Conservation (phyloP, 2,329 filamentous ascomycete species). For the Colletotrichum abscissum region DNA sequence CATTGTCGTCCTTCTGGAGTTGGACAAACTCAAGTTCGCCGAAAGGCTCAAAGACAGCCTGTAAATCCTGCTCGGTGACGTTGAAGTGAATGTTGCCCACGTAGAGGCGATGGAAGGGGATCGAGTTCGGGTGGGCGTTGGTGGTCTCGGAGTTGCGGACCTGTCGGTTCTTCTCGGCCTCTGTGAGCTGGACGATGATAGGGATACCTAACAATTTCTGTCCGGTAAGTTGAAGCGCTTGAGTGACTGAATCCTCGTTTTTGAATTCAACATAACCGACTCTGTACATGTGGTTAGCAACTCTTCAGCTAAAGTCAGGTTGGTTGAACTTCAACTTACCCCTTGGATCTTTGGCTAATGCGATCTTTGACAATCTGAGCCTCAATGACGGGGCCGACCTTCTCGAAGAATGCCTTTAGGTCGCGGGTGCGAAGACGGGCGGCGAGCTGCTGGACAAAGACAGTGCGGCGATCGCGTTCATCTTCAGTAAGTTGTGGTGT, state of each 20-base stretch:
- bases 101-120: conserved; percentile 97
- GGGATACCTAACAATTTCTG: conserved; percentile 98
- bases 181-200: conserved; percentile 97
- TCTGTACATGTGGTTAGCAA: conserved; percentile 64
- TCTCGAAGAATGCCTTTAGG: conserved; percentile 94
- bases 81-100: conserved; percentile 99
- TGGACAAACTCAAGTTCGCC: conserved; percentile 98
- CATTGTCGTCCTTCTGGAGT: conserved; percentile 93
- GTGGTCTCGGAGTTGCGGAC: conserved; percentile 82
- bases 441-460: conserved; percentile 98
- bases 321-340: conserved; percentile 68
- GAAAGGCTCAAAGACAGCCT: conserved; percentile 97
- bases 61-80: conserved; percentile 94
- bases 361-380: conserved; percentile 99
- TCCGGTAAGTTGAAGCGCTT: conserved; percentile 97
- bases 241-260: conserved; percentile 90
- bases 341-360: conserved; percentile 96
- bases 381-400: conserved; percentile 93
- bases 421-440: conserved; percentile 92
- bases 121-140: conserved; percentile 78
- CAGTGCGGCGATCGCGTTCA: conserved; percentile 94
- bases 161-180: conserved; percentile 99
- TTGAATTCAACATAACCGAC: conserved; percentile 99
- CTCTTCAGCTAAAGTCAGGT: not conserved
- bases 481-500: conserved; percentile 89